A percentile compares a stretch with the other conserved stretches of the same genome.
phyloP scores from a whole-genome alignment of 2,329 filamentous ascomycete genomes.

The Cladosporium sp. region DNA sequence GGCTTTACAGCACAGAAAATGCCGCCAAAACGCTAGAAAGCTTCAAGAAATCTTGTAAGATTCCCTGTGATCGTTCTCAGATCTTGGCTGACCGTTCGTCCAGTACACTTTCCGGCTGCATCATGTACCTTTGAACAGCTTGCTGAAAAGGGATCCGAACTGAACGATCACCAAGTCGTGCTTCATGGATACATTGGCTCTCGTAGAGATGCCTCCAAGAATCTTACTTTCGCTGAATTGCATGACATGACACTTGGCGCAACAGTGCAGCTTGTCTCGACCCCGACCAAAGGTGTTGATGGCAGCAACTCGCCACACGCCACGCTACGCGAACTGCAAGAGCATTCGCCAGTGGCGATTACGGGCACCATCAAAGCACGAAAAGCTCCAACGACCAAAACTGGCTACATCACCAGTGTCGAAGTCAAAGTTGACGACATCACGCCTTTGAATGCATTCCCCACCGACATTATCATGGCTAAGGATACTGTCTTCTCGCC shows the following conservation, averaged over 20 bases:
- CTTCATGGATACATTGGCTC: constrained; percentile 70
- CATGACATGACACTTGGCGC: constrained; percentile 38
- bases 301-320: constrained; percentile 24
- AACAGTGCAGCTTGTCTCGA: constrained; percentile 35
- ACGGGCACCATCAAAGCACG: constrained; percentile 46
- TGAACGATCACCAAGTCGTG: constrained; percentile 41
- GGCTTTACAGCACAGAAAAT: background rate
- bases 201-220: constrained; percentile 63
- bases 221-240: constrained; percentile 66
- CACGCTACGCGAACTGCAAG: constrained; percentile 21
- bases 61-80: too few relatives aligned
- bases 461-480: constrained; percentile 71
- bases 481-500: constrained; percentile 69
- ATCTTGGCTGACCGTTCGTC: background rate
- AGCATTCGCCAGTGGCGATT: constrained; percentile 53
- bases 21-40: constrained; percentile 15
- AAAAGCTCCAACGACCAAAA: constrained; percentile 25
- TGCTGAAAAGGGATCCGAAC: constrained; percentile 20
- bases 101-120: constrained; percentile 39
- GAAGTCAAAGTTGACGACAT: constrained; percentile 63
- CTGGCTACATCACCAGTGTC: constrained; percentile 33
- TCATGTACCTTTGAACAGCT: constrained; percentile 35
- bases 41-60: constrained; percentile 26
- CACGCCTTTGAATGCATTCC: constrained; percentile 66
- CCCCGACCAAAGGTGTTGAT: constrained; percentile 22